These are phyloP conservation scores for Nematodospora anomalae DNA, from an alignment of 1,139 yeast species.

Conservation along the genomic window DNA sequence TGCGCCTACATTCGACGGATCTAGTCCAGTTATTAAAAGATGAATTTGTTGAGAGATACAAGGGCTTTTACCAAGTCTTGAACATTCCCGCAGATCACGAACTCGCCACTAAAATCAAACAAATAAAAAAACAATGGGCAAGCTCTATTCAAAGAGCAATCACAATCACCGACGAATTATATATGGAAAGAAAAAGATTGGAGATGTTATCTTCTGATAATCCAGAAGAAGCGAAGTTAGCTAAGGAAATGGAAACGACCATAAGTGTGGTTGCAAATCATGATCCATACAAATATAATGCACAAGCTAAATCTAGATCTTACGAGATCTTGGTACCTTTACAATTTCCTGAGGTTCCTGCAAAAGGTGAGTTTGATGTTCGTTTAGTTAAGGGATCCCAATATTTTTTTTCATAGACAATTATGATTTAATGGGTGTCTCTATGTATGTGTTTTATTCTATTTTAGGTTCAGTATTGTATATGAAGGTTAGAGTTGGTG, in stretches of 20 bases:
- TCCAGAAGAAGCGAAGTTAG: conserved; percentile 50
- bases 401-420: conserved; percentile 65
- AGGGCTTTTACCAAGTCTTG: conserved; percentile 63
- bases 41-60: conserved; percentile 82
- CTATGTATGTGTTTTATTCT: background rate
- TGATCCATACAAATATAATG: conserved; percentile 22
- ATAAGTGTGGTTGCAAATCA: conserved; percentile 59
- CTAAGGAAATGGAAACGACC: conserved; percentile 66
- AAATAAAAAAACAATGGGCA: conserved; percentile 51
- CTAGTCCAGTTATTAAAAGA: conserved; percentile 66
- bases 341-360: conserved; percentile 71
- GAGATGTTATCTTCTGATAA: conserved; percentile 53
- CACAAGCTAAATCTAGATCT: conserved; percentile 14
- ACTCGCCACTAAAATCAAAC: conserved; percentile 52
- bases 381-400: conserved; percentile 65
- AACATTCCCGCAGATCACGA: conserved; percentile 53
- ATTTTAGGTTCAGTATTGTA: no score
- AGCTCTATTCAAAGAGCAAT: conserved; percentile 55
- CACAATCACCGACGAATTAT: conserved; percentile 71
- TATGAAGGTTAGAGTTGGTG: background rate
- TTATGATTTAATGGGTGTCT: background rate
- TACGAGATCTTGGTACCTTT: conserved; percentile 57
- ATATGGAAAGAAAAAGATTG: conserved; percentile 66
- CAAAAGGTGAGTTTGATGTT: conserved; percentile 84
- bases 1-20: conserved; percentile 71